Evolutionary conservation across 345 rosid species (phyloP).

Genomic region (Punica granatum): DNA sequence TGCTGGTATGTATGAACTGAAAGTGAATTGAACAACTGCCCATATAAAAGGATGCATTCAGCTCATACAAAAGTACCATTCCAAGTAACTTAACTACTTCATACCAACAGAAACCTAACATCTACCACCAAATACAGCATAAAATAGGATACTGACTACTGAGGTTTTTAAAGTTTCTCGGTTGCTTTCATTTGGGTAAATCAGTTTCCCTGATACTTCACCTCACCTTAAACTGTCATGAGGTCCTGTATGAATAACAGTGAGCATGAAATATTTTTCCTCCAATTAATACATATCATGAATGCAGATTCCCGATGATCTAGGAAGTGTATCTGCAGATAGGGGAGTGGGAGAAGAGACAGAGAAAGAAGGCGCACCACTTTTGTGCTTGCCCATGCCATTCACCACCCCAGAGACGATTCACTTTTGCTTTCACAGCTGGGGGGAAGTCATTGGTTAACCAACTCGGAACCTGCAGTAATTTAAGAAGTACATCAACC

Average conservation of each 20-base stretch:
- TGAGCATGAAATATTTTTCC: background rate
- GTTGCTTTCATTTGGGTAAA: background rate
- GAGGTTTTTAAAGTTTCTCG: background rate
- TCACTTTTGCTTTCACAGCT: constrained; percentile 87
- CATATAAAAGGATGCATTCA: background rate
- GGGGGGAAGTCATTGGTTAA: constrained; percentile 91
- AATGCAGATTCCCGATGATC: background rate
- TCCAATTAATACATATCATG: background rate
- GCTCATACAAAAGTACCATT: background rate
- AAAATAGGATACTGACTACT: no score
- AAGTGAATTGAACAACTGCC: background rate
- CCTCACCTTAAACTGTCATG: no score
- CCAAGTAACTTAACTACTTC: background rate
- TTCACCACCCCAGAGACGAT: constrained; percentile 98
- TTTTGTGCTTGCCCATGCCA: constrained; percentile 99
- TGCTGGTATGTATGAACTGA: background rate
- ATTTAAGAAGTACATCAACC: background rate
- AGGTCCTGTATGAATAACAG: background rate
- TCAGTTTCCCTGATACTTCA: background rate
- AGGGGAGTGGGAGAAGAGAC: background rate
- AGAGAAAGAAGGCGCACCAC: constrained; percentile 41
- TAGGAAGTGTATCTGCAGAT: background rate
- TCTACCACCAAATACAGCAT: no score
- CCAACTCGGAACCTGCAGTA: constrained; percentile 84
- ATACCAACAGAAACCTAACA: background rate